phyloP scores from a whole-genome alignment of 2,329 filamentous ascomycete genomes.

The Xylariaceae sp. region DNA sequence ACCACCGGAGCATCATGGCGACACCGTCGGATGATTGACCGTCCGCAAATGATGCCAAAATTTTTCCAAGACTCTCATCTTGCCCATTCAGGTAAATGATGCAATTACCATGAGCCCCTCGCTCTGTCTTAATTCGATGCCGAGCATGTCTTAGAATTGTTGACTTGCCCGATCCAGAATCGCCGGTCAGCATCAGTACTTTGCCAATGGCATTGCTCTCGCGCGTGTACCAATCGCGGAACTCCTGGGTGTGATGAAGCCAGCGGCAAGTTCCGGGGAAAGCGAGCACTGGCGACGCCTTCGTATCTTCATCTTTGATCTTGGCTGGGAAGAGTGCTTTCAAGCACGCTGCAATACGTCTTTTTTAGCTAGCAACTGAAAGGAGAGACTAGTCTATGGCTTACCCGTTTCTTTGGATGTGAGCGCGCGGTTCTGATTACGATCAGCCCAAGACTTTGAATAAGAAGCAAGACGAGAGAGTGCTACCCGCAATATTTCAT shows the following conservation, averaged over 20 bases:
- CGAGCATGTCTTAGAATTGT: conserved; percentile 7
- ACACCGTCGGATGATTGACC: too few relatives aligned
- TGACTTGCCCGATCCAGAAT: conserved; percentile 10
- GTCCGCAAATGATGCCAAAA: conserved; percentile 4
- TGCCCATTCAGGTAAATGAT: conserved; percentile 9
- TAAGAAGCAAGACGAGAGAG: neutral
- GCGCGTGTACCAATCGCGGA: conserved; percentile 11
- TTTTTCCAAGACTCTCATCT: neutral
- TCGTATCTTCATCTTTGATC: neutral
- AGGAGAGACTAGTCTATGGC: neutral
- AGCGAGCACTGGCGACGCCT: neutral
- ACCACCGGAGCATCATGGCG: too few relatives aligned
- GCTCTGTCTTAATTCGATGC: conserved; percentile 9
- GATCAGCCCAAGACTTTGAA: conserved; percentile 1
- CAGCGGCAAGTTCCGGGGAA: conserved; percentile 4
- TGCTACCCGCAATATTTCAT: conserved; percentile 9
- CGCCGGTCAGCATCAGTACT: conserved; percentile 11
- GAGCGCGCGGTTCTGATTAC: conserved; percentile 5
- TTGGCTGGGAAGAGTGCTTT: neutral
- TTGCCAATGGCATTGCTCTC: conserved; percentile 5
- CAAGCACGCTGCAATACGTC: conserved; percentile 7
- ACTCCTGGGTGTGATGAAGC: conserved; percentile 8
- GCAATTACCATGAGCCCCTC: conserved; percentile 5
- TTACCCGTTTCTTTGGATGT: conserved; percentile 5
- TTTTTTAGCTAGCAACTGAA: neutral